Evolutionary conservation across 192 early-diverging fungal genomes (phyloP), one percentile per base, ranked within the genome.

Genomic region (Chytriomyces confervae): DNA sequence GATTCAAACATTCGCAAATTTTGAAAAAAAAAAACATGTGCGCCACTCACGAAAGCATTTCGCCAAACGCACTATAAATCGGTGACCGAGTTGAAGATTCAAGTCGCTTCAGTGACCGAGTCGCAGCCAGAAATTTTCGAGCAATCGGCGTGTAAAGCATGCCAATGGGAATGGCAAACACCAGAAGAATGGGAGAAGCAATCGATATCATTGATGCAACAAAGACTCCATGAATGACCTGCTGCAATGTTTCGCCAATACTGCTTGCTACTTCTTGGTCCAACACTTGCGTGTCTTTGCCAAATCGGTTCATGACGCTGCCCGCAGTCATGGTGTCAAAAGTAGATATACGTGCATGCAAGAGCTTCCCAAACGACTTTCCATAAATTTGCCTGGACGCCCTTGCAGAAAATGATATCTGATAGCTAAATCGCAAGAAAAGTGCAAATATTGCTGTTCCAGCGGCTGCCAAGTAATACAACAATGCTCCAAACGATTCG

Each of bases 141-240:
- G 53, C 95, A 91, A 86, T 97, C 92, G 62, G 95, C 75, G 71
- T 93, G 91, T 70, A 95, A 85, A 29, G 89, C 90, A 27, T 69
- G 7, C 53, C 61, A 53, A 79, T 79, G 0, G 80, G 80, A 43
- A 81, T 46, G 13, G 67, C 70, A 29, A 64, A 63, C 7, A 79
- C 13, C 6, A 78, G 5, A 8, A 81, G 60, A 6, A 72, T 16
- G 24, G 80, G 80, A 60, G 61, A 49, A 3, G 80, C 80, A 18
- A 66, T 23, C 9, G 62, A 44, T 10, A 79, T 73, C 65, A 72
- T 79, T 16, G 44, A 9, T 16, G 72, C 23, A 43, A 81, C 67
- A 11, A 29, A 46, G 20, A 75, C 0, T 2, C 76, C 77, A 27
- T 79, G 75, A 16, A 81, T 20, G 16, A 75, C 10, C 67, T 75